Evolutionary conservation across 192 early-diverging fungal species (phyloP).

Genomic region (Coemansia sp.): DNA sequence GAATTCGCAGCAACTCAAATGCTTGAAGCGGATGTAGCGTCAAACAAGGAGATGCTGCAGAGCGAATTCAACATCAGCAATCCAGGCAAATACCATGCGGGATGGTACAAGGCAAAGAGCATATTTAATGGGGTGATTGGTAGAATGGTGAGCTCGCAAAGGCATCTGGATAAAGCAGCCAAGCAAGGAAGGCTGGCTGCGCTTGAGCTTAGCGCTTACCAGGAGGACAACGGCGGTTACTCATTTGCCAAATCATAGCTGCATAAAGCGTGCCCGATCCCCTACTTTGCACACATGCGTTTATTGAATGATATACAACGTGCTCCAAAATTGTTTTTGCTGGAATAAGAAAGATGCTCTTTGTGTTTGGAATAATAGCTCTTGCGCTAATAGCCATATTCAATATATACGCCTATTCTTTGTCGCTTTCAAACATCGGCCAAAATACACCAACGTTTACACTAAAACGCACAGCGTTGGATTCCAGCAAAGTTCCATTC

Average conservation of each 20-base stretch:
- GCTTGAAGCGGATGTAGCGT: constrained; percentile 1
- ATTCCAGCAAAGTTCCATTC: constrained; percentile 52
- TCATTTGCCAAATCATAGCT: constrained; percentile 28
- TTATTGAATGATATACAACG: background rate
- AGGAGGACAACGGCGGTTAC: constrained; percentile 34
- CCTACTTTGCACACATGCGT: background rate
- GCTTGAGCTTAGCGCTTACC: constrained; percentile 45
- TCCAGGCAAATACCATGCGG: constrained; percentile 48
- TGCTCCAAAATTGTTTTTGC: background rate
- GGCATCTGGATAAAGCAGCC: constrained; percentile 26
- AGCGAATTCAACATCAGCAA: constrained; percentile 34
- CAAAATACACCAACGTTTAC: constrained; percentile 24
- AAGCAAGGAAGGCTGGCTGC: constrained; percentile 38
- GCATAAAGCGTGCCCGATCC: background rate
- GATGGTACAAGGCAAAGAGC: constrained; percentile 49
- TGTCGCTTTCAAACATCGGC: too few species aligned
- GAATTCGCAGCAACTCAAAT: constrained; percentile 18
- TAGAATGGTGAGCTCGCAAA: constrained; percentile 34
- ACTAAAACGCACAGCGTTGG: constrained; percentile 38
- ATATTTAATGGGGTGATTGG: constrained; percentile 20
- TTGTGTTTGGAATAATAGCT: too few species aligned
- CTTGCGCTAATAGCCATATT: too few species aligned
- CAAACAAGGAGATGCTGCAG: constrained; percentile 18
- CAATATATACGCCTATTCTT: too few species aligned
- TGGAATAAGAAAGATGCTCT: background rate